Evolutionary conservation across 2,329 filamentous ascomycete species (phyloP).

Genomic region (Ophiocordyceps camponoti-rufipedis): DNA sequence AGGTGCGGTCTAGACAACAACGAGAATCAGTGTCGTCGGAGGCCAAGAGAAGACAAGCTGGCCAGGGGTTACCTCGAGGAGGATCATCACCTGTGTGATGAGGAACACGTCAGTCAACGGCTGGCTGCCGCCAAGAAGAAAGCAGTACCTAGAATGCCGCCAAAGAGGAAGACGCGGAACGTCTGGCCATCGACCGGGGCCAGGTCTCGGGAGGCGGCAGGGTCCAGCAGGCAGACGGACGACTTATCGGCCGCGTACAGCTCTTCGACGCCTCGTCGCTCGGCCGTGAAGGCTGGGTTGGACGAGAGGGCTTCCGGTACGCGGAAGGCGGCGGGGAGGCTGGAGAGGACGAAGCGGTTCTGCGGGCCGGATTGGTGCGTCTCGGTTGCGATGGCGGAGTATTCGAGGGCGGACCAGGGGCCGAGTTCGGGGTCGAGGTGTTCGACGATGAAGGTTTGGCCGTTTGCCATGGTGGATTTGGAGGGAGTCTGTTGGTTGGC

Average conservation of each 20-base stretch:
- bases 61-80: slow-evolving; percentile 50
- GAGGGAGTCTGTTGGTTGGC: neutral
- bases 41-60: slow-evolving; percentile 1
- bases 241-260: slow-evolving; percentile 57
- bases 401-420: slow-evolving; percentile 86
- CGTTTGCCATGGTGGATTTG: slow-evolving; percentile 15
- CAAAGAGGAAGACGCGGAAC: slow-evolving; percentile 90
- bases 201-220: slow-evolving; percentile 63
- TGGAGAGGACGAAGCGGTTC: slow-evolving; percentile 64
- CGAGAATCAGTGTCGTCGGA: slow-evolving; percentile 1
- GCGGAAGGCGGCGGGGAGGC: slow-evolving; percentile 50
- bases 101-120: neutral
- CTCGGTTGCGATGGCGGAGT: slow-evolving; percentile 71
- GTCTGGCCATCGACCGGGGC: slow-evolving; percentile 61
- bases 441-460: slow-evolving; percentile 81
- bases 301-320: slow-evolving; percentile 38
- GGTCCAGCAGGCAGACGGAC: slow-evolving; percentile 77
- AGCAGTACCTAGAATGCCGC: slow-evolving; percentile 67
- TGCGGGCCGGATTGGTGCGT: slow-evolving; percentile 36
- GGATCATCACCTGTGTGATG: slow-evolving; percentile 62
- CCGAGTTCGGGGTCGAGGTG: slow-evolving; percentile 92
- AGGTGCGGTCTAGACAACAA: slow-evolving; percentile 58
- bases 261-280: slow-evolving; percentile 64
- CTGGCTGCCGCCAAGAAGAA: neutral
- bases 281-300: slow-evolving; percentile 47